Base-by-base conservation (phyloP, 2,329 filamentous ascomycete species). In the Colletotrichum agaves region DNA sequence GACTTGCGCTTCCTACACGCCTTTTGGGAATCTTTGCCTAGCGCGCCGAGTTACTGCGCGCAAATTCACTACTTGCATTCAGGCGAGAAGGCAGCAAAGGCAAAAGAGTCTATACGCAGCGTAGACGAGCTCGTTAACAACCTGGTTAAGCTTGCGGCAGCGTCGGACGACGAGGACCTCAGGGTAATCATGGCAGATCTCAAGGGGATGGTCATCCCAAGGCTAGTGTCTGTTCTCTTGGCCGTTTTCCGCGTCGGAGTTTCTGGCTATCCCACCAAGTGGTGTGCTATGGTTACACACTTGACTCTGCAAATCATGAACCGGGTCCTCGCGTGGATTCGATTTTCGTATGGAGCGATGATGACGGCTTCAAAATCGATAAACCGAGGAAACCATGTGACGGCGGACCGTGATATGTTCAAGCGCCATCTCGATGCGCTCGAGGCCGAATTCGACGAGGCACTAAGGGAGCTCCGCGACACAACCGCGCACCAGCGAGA, bases 221-320 rank as follows among this genome's bases (percentile, higher is more conserved):
- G 57, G 13, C 66, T 69, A 19, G 43, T 69, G 3, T 6, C 41
- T 3, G 67, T 27, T 0, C 62, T 69, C 17, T 23, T 23, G n/a
- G 35, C 17, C 12, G 62, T 67, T 4, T 69, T 69, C 43, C 31
- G n/a, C 4, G 56, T 49, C 21, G 66, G 66, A n/a, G 15, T 41
- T 5, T 33, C 19, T n/a, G 53, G 50, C 17, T 33, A 35, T 2
- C 8, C 23, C 3, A 23, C 35, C 12, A 17, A 17, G 2, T 67
- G 63, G 39, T 23, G 46, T 7, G 64, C 61, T 21, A 47, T 19
- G 13, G 67, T 69, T 39, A 67, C 62, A 7, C 56, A 61, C n/a
- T 21, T n/a, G 13, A 39, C 21, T 8, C 12, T 69, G 43, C 66
- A 69, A 17, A 69, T 69, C 19, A 69, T 69, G 66, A 17, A 56